Evolutionary conservation across 352 stramenopile genomes (phyloP).

Genomic region (Salisapilia sapeloensis): DNA sequence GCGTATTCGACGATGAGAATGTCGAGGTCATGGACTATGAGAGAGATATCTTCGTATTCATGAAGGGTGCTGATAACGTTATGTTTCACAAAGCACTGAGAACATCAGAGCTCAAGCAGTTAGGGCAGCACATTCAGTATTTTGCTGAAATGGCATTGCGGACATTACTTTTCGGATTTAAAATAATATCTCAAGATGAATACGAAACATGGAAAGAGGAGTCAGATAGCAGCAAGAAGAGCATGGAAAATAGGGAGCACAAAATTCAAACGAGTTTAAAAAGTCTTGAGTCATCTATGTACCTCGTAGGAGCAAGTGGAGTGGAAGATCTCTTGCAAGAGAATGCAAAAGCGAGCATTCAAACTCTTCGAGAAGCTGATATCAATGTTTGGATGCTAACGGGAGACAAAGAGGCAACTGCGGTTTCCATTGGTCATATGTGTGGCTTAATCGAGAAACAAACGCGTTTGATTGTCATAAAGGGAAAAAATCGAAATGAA

Average conservation of each 20-base stretch:
- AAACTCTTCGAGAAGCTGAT: conserved; percentile 61
- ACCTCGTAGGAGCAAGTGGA: conserved; percentile 74
- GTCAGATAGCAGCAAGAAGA: conserved; percentile 6
- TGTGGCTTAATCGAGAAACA: conserved; percentile 26
- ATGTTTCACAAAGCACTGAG: conserved; percentile 9
- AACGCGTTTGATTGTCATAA: conserved; percentile 2
- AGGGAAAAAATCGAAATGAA: conserved; percentile 1
- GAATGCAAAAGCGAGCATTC: conserved; percentile 79
- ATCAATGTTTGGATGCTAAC: conserved; percentile 92
- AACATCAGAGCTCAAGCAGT: not conserved
- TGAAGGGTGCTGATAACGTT: conserved; percentile 21
- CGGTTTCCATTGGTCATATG: conserved; percentile 85
- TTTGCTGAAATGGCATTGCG: conserved; percentile 20
- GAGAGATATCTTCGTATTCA: conserved; percentile 10
- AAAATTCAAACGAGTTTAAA: conserved; percentile 6
- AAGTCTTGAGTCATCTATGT: conserved; percentile 13
- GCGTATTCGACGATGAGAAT: too few relatives aligned
- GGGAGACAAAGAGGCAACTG: conserved; percentile 89
- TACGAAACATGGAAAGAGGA: conserved; percentile 10
- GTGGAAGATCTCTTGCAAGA: conserved; percentile 87
- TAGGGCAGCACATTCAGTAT: conserved; percentile 8
- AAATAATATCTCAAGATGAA: conserved; percentile 8
- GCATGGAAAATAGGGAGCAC: conserved; percentile 1
- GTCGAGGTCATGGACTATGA: too few relatives aligned
- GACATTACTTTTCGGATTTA: conserved; percentile 19